Conservation (phyloP, 2,329 filamentous ascomycete genomes). For the Curvularia verruculosa region DNA sequence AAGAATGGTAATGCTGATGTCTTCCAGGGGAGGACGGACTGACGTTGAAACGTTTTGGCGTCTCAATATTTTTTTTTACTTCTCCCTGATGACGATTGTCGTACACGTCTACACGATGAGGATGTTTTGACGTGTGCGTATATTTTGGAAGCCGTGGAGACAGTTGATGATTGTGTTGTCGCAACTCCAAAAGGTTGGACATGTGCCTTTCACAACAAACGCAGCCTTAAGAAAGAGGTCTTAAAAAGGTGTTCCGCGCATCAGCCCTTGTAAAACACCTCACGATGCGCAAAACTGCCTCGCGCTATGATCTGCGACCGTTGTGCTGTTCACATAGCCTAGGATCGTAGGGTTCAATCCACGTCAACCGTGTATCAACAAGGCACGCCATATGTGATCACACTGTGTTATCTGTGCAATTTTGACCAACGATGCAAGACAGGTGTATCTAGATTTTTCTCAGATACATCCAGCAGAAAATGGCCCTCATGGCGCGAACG, state of each 20-base stretch:
- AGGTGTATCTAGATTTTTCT: not conserved
- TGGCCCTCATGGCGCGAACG: not conserved
- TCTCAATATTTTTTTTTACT: not conserved
- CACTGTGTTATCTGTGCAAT: not conserved
- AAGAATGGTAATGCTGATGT: not conserved
- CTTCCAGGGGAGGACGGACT: not conserved
- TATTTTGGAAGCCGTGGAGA: not conserved
- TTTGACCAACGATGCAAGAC: not conserved
- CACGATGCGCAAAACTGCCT: not conserved
- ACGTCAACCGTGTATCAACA: not conserved
- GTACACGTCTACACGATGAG: not conserved
- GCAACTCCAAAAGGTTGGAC: not conserved
- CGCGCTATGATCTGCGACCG: no score
- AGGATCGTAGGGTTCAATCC: not conserved
- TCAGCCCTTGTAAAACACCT: not conserved
- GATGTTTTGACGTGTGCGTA: not conserved
- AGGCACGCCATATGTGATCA: not conserved
- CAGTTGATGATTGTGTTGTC: not conserved
- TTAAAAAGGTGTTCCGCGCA: not conserved
- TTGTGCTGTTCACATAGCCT: not conserved
- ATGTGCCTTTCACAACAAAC: not conserved
- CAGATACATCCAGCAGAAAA: not conserved
- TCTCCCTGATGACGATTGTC: not conserved
- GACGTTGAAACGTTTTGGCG: not conserved
- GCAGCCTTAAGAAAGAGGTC: not conserved